These are phyloP conservation scores for Kockiozyma suomiensis DNA, from an alignment of 805 yeast genomes.

Conservation along the genomic window DNA sequence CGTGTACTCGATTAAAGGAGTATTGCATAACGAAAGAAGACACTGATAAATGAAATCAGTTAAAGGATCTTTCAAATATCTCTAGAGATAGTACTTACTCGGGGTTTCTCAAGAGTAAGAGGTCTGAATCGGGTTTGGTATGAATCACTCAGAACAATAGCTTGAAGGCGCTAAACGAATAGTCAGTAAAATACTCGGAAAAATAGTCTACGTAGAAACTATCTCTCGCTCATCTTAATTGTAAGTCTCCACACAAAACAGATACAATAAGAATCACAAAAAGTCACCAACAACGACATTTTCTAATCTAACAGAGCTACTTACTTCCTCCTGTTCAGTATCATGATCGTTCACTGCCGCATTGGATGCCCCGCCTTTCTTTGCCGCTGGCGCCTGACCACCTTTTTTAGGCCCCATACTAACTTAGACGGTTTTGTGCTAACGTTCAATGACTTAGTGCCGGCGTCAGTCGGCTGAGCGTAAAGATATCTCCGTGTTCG, in stretches of 20 bases:
- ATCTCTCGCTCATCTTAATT: constrained; percentile 8
- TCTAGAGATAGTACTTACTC: too few species aligned
- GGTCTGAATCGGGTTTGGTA: constrained; percentile 94
- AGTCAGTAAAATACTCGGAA: background rate
- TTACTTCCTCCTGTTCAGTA: constrained; percentile 20
- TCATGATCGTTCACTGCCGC: constrained; percentile 16
- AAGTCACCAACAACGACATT: background rate
- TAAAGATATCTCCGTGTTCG: too few species aligned
- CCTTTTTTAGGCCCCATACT: constrained; percentile 25
- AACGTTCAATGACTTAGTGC: too few species aligned
- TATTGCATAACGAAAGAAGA: constrained; percentile 86
- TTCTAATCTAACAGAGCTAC: background rate
- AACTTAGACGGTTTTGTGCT: too few species aligned
- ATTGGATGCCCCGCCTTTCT: constrained; percentile 9
- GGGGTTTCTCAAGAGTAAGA: constrained; percentile 76
- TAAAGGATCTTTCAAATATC: too few species aligned
- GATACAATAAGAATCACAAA: background rate
- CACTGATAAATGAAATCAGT: constrained; percentile 47
- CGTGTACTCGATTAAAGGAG: constrained; percentile 92
- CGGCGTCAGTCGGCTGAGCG: too few species aligned
- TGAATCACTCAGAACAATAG: constrained; percentile 91
- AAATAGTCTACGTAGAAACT: background rate
- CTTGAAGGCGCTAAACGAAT: constrained; percentile 68
- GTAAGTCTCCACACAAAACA: background rate
- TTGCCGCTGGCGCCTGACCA: constrained; percentile 12